phyloP scores from a whole-genome alignment of 345 rosid genomes.

The Hirschfeldia incana region DNA sequence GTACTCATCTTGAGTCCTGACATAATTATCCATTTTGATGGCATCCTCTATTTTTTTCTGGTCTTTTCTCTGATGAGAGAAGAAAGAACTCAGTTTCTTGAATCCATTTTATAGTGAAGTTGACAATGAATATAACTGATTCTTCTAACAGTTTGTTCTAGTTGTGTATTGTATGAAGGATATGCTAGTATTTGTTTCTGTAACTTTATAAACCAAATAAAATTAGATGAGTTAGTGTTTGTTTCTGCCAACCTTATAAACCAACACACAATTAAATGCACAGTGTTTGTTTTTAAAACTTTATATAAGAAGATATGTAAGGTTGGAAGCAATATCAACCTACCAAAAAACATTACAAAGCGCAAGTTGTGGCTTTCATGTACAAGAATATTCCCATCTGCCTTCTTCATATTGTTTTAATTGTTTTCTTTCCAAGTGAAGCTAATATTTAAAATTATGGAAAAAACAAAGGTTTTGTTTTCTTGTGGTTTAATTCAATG shows the following conservation, averaged over 20 bases:
- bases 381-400: slow-evolving; percentile 19
- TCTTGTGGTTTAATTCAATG: not conserved
- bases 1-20: slow-evolving; percentile 21
- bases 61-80: not conserved
- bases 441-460: not conserved
- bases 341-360: not conserved
- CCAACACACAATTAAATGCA: no score
- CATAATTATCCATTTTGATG: slow-evolving; percentile 31
- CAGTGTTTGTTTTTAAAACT: no score
- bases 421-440: not conserved
- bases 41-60: slow-evolving; percentile 3
- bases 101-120: not conserved
- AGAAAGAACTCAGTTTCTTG: not conserved
- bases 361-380: slow-evolving; percentile 11
- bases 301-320: not conserved
- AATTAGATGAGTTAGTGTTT: no score
- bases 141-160: not conserved
- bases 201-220: not conserved
- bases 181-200: not conserved
- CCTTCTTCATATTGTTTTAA: not conserved
- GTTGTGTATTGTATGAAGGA: not conserved
- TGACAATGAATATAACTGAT: not conserved
- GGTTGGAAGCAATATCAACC: slow-evolving; percentile 25
- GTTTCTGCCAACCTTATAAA: no score
- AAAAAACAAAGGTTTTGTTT: not conserved